These are phyloP conservation scores for Evernia prunastri DNA, from an alignment of 495 filamentous ascomycete species.

Conservation along the genomic window DNA sequence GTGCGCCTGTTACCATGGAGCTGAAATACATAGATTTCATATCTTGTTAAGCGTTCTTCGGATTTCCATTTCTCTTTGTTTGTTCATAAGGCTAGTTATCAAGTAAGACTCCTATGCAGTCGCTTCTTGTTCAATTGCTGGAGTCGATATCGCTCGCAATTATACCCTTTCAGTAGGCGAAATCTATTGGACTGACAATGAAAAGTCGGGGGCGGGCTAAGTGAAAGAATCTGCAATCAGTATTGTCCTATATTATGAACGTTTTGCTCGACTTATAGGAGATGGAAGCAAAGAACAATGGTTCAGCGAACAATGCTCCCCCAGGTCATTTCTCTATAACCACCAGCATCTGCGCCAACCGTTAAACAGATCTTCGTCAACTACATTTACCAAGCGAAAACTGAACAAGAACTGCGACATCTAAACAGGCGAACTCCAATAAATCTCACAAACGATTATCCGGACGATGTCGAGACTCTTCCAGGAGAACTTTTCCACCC, in stretches of 20 bases:
- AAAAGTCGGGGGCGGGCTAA: not conserved
- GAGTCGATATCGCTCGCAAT: no score
- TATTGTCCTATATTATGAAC: not conserved
- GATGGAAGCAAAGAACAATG: not conserved
- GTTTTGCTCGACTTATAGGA: not conserved
- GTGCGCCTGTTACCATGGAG: no score
- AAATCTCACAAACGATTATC: not conserved
- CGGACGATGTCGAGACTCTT: not conserved
- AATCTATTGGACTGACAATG: no score
- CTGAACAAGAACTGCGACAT: no score
- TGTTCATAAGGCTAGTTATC: no score
- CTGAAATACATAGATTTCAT: no score
- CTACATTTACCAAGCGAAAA: not conserved
- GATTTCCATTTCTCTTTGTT: no score
- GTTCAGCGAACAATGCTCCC: not conserved
- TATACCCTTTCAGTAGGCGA: no score
- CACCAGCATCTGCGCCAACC: not conserved
- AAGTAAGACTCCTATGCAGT: no score
- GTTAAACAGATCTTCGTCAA: not conserved
- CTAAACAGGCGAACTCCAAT: not conserved
- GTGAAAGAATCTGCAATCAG: not conserved
- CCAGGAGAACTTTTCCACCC: not conserved
- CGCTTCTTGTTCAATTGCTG: no score
- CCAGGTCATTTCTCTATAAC: not conserved
- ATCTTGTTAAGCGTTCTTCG: no score